Evolutionary conservation across 148 eudicot species (phyloP).

Genomic region (Polygonum aviculare): DNA sequence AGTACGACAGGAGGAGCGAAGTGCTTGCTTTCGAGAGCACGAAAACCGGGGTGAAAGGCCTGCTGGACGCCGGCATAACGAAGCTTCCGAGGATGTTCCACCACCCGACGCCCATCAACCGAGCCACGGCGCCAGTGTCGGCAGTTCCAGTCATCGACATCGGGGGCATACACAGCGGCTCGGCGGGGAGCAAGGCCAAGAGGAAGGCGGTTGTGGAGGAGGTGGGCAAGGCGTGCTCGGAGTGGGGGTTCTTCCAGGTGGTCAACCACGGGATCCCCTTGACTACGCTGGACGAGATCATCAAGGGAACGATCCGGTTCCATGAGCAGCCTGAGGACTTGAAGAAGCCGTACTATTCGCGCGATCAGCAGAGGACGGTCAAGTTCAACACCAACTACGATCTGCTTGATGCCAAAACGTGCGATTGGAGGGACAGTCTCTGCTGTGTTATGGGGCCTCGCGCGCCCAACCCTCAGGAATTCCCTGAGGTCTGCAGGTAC

Average conservation of each 20-base stretch:
- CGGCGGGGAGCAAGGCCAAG: neutral
- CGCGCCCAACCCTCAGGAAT: neutral
- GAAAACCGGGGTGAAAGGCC: too few species aligned
- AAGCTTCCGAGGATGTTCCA: too few species aligned
- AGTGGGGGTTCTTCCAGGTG: constrained; percentile 23
- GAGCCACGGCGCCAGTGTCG: neutral
- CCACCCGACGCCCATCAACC: too few species aligned
- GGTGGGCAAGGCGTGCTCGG: neutral
- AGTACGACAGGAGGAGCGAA: too few species aligned
- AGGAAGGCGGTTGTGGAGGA: constrained; percentile 11
- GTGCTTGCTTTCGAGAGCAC: too few species aligned
- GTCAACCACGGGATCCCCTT: constrained; percentile 15
- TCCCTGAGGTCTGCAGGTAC: constrained; percentile 8
- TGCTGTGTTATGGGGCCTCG: neutral
- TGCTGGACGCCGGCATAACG: too few species aligned
- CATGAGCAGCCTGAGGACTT: constrained; percentile 9
- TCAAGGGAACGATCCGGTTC: neutral
- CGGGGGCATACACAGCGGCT: neutral
- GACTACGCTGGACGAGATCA: neutral
- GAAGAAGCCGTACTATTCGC: constrained; percentile 10
- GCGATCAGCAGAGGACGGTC: neutral
- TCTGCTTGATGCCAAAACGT: neutral
- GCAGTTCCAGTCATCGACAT: neutral
- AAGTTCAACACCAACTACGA: constrained; percentile 7
- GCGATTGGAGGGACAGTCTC: constrained; percentile 12